Evolutionary conservation across 1,284 basidiomycete species (phyloP), one percentile per base, ranked within the genome.

Genomic region (Leccinum angustisporum): DNA sequence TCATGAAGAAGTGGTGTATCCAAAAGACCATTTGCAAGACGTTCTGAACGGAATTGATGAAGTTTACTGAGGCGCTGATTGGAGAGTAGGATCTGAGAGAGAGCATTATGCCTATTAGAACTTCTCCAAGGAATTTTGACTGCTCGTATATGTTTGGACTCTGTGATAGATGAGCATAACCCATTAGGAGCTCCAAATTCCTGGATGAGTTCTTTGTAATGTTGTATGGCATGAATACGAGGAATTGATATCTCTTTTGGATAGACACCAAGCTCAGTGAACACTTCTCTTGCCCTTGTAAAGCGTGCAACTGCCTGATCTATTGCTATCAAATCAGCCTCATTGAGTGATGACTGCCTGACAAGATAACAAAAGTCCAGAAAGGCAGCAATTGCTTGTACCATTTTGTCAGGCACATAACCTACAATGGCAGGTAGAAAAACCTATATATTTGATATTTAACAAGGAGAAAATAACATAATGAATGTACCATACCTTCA

Each of bases 301-400:
- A 54, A 54, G 31, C 14, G 5, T 9, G 10, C 16, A 31, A 2
- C 30, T 31, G n/a, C 53, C 2, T 54, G 0, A 31, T 52, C 30
- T 0, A 54, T 7, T 33, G 31, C 53, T 10, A 51, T 27, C 50
- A 51, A 27, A 51, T 51, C 27, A 51, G 21, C 21, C 27, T 51
- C 25, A 51, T 36, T 54, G 30, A 54, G 30, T 54, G 53, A 54
- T 1, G 33, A 25, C 18, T 34, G 10, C 14, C 18, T 33, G 18
- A 54, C 53, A 54, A 54, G 5, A 33, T 65, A 65, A 10, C 59
- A 65, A 51, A 65, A 65, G n/a, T 65, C 55, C 3, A 65, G 16
- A 13, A 65, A 65, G 4, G 63, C 51, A 1, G 30, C 4, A 36
- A 65, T 43, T 9, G 59, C 46, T 34, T 56, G 56, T 13, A 63